phyloP scores from a whole-genome alignment of 345 rosid species.

The Linum usitatissimum region DNA sequence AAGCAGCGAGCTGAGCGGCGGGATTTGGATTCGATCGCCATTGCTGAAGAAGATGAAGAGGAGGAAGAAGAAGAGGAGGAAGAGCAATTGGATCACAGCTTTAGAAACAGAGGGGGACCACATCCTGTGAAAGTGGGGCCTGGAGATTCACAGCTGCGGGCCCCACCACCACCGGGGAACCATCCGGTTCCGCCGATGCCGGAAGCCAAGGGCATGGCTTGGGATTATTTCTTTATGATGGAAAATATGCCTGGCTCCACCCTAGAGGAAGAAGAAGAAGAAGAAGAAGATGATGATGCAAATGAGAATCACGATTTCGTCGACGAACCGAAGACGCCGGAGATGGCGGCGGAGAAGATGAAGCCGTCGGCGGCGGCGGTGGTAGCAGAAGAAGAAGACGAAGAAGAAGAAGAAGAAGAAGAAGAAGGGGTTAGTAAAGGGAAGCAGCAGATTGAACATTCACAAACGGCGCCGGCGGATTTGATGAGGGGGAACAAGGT shows the following conservation, averaged over 20 bases:
- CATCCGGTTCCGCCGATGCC: conserved; percentile 37
- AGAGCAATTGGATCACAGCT: conserved; percentile 27
- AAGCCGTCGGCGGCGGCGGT: not conserved
- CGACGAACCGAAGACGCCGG: conserved; percentile 51
- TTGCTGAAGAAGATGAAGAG: conserved; percentile 31
- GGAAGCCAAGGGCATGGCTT: conserved; percentile 19
- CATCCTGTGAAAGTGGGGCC: conserved; percentile 17
- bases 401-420: conserved; percentile 4
- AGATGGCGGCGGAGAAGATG: conserved; percentile 29
- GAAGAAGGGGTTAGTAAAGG: conserved; percentile 19
- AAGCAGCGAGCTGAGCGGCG: conserved; percentile 17
- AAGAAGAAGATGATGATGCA: not conserved
- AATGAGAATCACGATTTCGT: conserved; percentile 16
- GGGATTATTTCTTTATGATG: conserved; percentile 33
- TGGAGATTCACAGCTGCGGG: conserved; percentile 20
- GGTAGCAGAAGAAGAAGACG: conserved; percentile 5
- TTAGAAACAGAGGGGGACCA: conserved; percentile 3
- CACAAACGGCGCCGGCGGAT: conserved; percentile 49
- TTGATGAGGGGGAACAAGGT: conserved; percentile 30
- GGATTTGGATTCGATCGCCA: conserved; percentile 31
- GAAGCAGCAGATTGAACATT: conserved; percentile 42
- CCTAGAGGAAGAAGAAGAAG: conserved; percentile 24
- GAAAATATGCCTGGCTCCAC: conserved; percentile 55
- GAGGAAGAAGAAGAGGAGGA: conserved; percentile 34
- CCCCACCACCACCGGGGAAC: conserved; percentile 26